Base-by-base conservation (phyloP, 2,329 filamentous ascomycete species). In the Gnomoniopsis smithogilvyi region DNA sequence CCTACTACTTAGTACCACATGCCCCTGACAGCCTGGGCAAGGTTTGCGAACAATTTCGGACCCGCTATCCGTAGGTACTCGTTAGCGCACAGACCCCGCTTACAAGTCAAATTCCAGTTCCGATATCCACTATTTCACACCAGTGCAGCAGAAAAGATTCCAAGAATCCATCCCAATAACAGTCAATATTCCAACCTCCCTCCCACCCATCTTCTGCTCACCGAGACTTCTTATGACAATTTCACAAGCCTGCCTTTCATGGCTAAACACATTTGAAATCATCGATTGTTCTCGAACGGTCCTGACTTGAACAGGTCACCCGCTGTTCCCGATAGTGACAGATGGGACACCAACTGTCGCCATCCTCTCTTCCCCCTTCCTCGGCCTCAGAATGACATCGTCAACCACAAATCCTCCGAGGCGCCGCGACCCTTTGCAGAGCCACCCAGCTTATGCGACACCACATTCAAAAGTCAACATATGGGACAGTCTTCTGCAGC, bases 401-500 rank as follows among this genome's bases (percentile, higher is more conserved):
- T 51, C 52, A 34, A 54, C 59, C 10, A 43, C 52, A 15, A 24
- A 33, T 30, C 33, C 49, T 34, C 51, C 52, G 55, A 56, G 55
- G 59, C 59, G 24, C 43, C n/a, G 46, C 59, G 55, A 59, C 34
- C 46, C 49, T 34, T 36, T 58, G 12, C 51, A 62, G 26, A 38
- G 48, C 17, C 55, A 38, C 22, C 47, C 34, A 36, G 30, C 52
- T 26, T 65, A 67, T 57, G 63, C 65, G 34, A 48, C 59, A 17
- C 57, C 64, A 49, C 67, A 67, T 57, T 52, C 64, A 3, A 58
- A 63, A 36, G 63, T 66, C 52, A 66, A 63, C 52, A 48, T 69
- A 50, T 67, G 68, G 65, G 70, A 74, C 59, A 70, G 72, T 47
- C 50, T 75, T 14, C 64, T 64, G 45, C 72, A 73, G 62, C 73